A percentile compares a stretch with the other conserved stretches of the same genome.
Evolutionary conservation across 805 yeast genomes (phyloP).

Genomic region (Saturnispora bothae): DNA sequence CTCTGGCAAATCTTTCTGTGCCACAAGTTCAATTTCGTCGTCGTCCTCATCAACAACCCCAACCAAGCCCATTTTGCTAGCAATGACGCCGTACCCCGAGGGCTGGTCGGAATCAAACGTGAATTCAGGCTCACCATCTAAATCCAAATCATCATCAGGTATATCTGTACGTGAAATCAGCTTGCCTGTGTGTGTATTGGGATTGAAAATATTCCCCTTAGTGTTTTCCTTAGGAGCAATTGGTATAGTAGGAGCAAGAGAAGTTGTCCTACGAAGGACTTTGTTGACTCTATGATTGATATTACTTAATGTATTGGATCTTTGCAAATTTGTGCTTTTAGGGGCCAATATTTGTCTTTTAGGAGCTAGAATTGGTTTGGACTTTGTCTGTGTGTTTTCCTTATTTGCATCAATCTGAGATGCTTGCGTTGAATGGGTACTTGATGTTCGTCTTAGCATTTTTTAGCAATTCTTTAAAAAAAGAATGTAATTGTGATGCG

Average conservation of each 20-base stretch:
- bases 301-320: too few species aligned
- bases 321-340: too few species aligned
- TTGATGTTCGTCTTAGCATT: too few species aligned
- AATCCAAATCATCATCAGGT: constrained; percentile 5
- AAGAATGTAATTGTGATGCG: too few species aligned
- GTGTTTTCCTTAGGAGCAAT: neutral
- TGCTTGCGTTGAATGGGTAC: too few species aligned
- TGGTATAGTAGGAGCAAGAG: neutral
- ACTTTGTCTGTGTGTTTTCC: too few species aligned
- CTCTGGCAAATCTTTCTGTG: constrained; percentile 2
- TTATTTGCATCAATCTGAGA: too few species aligned
- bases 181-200: neutral
- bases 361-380: too few species aligned
- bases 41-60: constrained; percentile 30
- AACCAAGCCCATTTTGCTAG: constrained; percentile 5
- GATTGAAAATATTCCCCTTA: neutral
- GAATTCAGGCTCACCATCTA: constrained; percentile 3
- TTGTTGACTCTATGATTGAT: too few species aligned
- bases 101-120: constrained; percentile 7
- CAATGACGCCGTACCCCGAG: neutral
- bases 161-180: neutral
- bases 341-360: too few species aligned
- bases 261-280: neutral
- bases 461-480: too few species aligned
- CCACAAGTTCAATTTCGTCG: constrained; percentile 38